phyloP scores from a whole-genome alignment of 306 rosid species.

The Medicago arabica region DNA sequence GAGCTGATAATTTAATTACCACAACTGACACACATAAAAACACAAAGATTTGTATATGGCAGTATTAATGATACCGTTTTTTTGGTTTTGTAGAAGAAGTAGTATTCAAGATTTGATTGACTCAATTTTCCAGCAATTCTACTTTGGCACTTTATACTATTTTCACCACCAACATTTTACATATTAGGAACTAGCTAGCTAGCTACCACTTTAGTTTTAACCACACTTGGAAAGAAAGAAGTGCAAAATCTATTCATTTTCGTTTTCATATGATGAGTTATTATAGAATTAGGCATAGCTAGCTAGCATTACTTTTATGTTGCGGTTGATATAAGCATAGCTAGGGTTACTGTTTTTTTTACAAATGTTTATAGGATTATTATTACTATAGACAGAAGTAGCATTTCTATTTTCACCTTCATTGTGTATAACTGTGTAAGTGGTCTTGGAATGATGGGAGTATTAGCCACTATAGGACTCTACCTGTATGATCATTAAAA shows the following conservation, averaged over 20 bases:
- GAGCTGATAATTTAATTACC: neutral
- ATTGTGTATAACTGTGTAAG: neutral
- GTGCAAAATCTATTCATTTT: neutral
- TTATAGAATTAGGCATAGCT: neutral
- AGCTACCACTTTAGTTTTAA: neutral
- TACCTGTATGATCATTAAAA: neutral
- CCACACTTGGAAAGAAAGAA: neutral
- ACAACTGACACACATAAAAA: conserved; percentile 30
- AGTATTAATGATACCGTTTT: conserved; percentile 24
- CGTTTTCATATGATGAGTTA: neutral
- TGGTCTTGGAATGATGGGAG: neutral
- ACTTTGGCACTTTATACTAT: neutral
- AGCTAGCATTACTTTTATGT: neutral
- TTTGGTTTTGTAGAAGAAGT: conserved; percentile 5
- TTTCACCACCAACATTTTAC: neutral
- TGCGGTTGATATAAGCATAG: neutral
- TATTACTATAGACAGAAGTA: neutral
- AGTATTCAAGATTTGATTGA: neutral
- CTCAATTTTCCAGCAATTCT: neutral
- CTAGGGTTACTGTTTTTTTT: neutral
- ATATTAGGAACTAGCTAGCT: neutral
- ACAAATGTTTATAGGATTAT: neutral
- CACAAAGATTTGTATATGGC: conserved; percentile 25
- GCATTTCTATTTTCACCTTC: neutral
- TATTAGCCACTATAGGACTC: neutral